Base-by-base conservation (phyloP, 1,284 basidiomycete species). In the Tilletia horrida region DNA sequence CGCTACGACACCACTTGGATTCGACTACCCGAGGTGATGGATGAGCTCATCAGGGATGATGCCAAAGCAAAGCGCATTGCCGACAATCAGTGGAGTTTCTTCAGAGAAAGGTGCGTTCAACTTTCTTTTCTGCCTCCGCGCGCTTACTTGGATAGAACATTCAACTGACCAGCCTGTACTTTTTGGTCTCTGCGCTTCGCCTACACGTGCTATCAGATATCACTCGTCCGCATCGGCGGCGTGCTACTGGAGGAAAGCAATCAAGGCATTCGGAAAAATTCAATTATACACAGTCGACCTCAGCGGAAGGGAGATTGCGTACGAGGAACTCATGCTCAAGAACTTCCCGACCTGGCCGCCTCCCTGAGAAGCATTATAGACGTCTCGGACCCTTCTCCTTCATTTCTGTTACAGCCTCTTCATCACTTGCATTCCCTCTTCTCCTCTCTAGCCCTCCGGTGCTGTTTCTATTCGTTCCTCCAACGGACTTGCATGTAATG, bases 21-120 rank as follows among this genome's bases (percentile, higher is more conserved):
- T 67, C 65, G 75, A 0, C 61, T 79, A 18, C 75, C 76, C 14
- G 76, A 78, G 64, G 69, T 72, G 13, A 79, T 79, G 77, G 73
- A 78, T 14, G 59, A 64, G 13, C 66, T 79, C 35, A 27, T 79
- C 8, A 4, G 18, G 1, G 66, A 79, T 62, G 77, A 79, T 55
- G 67, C 27, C 4, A 66, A 65, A 23, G 76, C 77, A 4, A 72
- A 74, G 42, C 42, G 69, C 3, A 79, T 79, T 62, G 77, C 77
- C 1, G 73, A 76, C 23, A 79, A 78, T 52, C 75, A 76, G 55
- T 78, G 73, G 75, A 62, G 29, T 21, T 78, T 69, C 25, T 79
- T 79, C 67, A 57, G 77, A 25, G 72, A 78, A 44, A 64, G 77
- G 25, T 69, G 31, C 44, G 67, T 65, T 14, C 3, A 16, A 16